phyloP scores from a whole-genome alignment of 306 rosid genomes.

The Gillenia trifoliata region DNA sequence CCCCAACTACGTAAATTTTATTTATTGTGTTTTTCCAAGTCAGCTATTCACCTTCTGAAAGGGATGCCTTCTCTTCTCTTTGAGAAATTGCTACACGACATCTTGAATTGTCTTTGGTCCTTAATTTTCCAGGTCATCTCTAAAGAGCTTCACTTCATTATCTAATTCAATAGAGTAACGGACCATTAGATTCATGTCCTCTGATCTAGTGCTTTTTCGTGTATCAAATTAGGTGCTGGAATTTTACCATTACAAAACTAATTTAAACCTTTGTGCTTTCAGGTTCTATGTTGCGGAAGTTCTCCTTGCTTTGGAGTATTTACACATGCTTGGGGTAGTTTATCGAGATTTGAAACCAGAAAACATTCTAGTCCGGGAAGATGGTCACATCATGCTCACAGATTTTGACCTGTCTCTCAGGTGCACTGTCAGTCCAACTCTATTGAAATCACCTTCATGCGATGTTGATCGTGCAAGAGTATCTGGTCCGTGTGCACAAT shows the following conservation, averaged over 20 bases:
- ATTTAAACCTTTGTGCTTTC: constrained; percentile 3
- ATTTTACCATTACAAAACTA: background rate
- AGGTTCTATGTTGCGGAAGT: constrained; percentile 93
- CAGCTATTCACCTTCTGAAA: background rate
- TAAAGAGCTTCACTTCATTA: background rate
- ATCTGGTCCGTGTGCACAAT: constrained; percentile 61
- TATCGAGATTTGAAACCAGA: constrained; percentile 88
- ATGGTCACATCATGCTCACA: constrained; percentile 91
- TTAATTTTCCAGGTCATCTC: background rate
- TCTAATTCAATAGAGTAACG: background rate
- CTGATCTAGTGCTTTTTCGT: background rate
- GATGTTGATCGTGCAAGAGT: constrained; percentile 49
- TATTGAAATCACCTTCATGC: constrained; percentile 46
- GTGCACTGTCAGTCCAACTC: constrained; percentile 73
- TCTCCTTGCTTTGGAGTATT: constrained; percentile 85
- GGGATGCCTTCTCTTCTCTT: background rate
- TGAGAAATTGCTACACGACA: background rate
- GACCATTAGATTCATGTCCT: background rate
- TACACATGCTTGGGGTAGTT: constrained; percentile 92
- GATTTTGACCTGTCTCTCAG: constrained; percentile 83
- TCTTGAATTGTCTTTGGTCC: background rate
- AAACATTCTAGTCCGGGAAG: constrained; percentile 86
- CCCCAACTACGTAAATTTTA: background rate
- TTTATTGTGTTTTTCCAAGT: background rate
- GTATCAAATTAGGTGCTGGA: background rate